phyloP scores from a whole-genome alignment of 2,329 filamentous ascomycete genomes.

The Mycogone perniciosa region DNA sequence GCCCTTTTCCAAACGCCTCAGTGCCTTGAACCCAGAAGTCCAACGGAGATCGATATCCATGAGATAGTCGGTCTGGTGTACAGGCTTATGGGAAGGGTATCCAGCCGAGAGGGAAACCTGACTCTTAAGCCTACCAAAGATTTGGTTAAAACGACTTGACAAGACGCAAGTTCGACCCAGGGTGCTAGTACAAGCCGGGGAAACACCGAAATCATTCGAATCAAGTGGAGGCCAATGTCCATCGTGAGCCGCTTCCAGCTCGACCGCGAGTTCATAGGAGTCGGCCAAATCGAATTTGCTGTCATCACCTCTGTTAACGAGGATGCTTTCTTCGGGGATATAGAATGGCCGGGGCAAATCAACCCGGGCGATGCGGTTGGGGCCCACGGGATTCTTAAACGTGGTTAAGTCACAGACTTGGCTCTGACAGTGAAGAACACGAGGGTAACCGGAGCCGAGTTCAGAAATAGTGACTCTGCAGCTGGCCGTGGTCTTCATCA shows the following conservation, averaged over 20 bases:
- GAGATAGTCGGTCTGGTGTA: slow-evolving; percentile 36
- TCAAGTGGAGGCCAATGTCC: slow-evolving; percentile 48
- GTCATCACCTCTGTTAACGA: slow-evolving; percentile 42
- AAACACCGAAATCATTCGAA: slow-evolving; percentile 26
- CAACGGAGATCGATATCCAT: slow-evolving; percentile 45
- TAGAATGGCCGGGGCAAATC: slow-evolving; percentile 44
- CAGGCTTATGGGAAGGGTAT: slow-evolving; percentile 19
- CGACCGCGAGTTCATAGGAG: slow-evolving; percentile 44
- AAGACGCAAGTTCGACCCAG: slow-evolving; percentile 32
- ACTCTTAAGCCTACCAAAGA: slow-evolving; percentile 37
- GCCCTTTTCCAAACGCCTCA: slow-evolving; percentile 32
- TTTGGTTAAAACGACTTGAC: slow-evolving; percentile 34
- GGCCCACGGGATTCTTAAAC: slow-evolving; percentile 41
- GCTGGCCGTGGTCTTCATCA: slow-evolving; percentile 28
- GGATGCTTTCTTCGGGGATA: slow-evolving; percentile 46
- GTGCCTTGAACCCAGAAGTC: slow-evolving; percentile 34
- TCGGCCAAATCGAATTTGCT: slow-evolving; percentile 42
- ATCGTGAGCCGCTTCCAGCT: slow-evolving; percentile 46
- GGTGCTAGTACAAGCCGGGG: slow-evolving; percentile 15
- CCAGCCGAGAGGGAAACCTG: slow-evolving; percentile 24
- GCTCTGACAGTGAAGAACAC: slow-evolving; percentile 47
- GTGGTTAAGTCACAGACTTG: slow-evolving; percentile 48
- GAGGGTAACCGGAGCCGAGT: slow-evolving; percentile 28
- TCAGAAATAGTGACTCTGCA: slow-evolving; percentile 35
- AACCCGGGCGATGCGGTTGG: slow-evolving; percentile 41